These are phyloP conservation scores for Raphanus raphanistrum DNA, from an alignment of 345 rosid species.

Conservation along the genomic window DNA sequence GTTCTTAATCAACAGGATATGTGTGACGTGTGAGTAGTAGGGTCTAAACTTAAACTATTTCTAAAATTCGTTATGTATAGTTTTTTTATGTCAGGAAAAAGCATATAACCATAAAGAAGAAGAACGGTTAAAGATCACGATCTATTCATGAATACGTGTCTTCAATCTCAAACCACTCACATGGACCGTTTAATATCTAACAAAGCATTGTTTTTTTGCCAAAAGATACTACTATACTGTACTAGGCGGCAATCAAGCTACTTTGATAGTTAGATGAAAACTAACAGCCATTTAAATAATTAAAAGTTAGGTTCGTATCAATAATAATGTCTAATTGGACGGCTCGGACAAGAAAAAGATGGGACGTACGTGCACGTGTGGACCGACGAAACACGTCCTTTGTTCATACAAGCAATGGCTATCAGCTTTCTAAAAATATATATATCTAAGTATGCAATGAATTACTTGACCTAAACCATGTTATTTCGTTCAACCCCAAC, in stretches of 20 bases:
- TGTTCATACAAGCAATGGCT: neutral
- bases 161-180: constrained; percentile 16
- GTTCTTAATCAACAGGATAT: neutral
- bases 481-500: neutral
- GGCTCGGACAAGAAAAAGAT: constrained; percentile 22
- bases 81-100: neutral
- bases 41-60: neutral
- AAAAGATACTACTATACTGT: constrained; percentile 12
- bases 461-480: neutral
- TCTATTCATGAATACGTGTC: constrained; percentile 26
- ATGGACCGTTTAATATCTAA: constrained; percentile 19
- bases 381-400: neutral
- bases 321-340: constrained; percentile 9
- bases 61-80: neutral
- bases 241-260: constrained; percentile 21
- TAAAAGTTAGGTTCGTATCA: constrained; percentile 19
- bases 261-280: neutral
- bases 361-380: neutral
- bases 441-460: neutral
- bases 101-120: constrained; percentile 14
- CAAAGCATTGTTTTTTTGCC: constrained; percentile 3
- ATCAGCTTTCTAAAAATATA: neutral
- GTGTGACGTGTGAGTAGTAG: neutral
- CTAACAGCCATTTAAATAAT: neutral
- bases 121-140: constrained; percentile 29